Conservation (phyloP, 345 rosid genomes). For the Streptanthus diversifolius region DNA sequence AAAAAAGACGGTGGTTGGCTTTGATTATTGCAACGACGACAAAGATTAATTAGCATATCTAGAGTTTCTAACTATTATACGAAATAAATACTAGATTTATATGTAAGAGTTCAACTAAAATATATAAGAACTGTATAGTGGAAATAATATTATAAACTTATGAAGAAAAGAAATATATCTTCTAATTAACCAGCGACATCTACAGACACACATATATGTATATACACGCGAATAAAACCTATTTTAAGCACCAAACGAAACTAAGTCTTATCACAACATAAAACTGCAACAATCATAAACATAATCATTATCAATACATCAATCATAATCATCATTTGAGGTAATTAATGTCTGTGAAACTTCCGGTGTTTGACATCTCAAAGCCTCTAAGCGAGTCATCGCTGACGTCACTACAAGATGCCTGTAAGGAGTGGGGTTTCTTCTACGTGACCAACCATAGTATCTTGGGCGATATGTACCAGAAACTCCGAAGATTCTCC, state of each 20-base stretch:
- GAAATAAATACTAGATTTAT: background rate
- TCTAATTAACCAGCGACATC: background rate
- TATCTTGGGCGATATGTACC: conserved; percentile 43
- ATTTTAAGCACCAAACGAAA: conserved; percentile 7
- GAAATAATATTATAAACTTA: background rate
- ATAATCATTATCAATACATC: too few species aligned
- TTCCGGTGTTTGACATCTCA: conserved; percentile 68
- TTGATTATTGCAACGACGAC: conserved; percentile 29
- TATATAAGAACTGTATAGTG: conserved; percentile 22
- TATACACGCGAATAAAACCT: conserved; percentile 1
- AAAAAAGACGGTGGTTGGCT: conserved; percentile 17
- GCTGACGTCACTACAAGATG: conserved; percentile 49
- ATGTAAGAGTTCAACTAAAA: conserved; percentile 11
- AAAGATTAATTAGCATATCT: conserved; percentile 30
- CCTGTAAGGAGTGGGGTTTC: conserved; percentile 76
- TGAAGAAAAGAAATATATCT: background rate
- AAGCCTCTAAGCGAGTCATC: conserved; percentile 43
- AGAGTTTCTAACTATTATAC: background rate
- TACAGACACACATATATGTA: background rate
- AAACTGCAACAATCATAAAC: conserved; percentile 2
- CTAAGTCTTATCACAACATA: conserved; percentile 11
- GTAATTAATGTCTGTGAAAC: conserved; percentile 32
- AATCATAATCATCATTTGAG: background rate
- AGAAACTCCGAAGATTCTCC: conserved; percentile 41
- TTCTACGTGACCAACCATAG: conserved; percentile 73